These are phyloP conservation scores for Calonectria ilicicola DNA, from an alignment of 2,329 filamentous ascomycete genomes.

Conservation along the genomic window DNA sequence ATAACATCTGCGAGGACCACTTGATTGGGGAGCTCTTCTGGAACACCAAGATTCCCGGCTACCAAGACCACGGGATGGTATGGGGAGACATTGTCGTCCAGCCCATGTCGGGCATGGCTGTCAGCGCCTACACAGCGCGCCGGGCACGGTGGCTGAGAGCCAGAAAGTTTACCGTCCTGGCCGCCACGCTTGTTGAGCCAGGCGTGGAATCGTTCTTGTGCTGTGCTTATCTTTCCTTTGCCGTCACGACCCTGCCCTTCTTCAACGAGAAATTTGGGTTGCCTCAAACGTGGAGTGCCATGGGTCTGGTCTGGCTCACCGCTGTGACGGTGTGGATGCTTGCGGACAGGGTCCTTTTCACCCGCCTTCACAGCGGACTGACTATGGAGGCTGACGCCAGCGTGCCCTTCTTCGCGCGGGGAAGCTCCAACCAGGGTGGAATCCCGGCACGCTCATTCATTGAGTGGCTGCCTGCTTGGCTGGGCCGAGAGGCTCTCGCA, in stretches of 20 bases:
- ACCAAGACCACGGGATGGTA: slow-evolving; percentile 84
- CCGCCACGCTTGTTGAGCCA: slow-evolving; percentile 91
- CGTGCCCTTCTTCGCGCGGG: slow-evolving; percentile 80
- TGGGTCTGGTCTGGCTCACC: slow-evolving; percentile 73
- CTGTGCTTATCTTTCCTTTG: slow-evolving; percentile 83
- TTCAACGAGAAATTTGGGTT: slow-evolving; percentile 65
- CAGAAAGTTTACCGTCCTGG: slow-evolving; percentile 90
- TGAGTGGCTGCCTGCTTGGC: slow-evolving; percentile 85
- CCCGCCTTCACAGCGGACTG: slow-evolving; percentile 77
- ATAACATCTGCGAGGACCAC: slow-evolving; percentile 98
- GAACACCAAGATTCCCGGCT: slow-evolving; percentile 73
- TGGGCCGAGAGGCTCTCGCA: slow-evolving; percentile 84
- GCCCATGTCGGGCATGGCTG: slow-evolving; percentile 85
- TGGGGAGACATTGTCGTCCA: slow-evolving; percentile 91
- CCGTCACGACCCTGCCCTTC: slow-evolving; percentile 78
- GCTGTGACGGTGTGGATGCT: slow-evolving; percentile 78
- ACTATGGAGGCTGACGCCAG: slow-evolving; percentile 78
- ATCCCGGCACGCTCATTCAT: slow-evolving; percentile 67
- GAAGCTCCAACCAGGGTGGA: slow-evolving; percentile 50
- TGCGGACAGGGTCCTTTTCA: slow-evolving; percentile 80
- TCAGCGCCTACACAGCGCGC: slow-evolving; percentile 81
- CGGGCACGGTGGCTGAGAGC: slow-evolving; percentile 92
- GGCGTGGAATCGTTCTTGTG: slow-evolving; percentile 91
- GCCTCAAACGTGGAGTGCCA: slow-evolving; percentile 75
- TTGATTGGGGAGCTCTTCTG: slow-evolving; percentile 93